A percentile compares a stretch with the other conserved stretches of the same genome.
Conservation (phyloP, 2,329 filamentous ascomycete genomes). For the Beauveria caledonica region DNA sequence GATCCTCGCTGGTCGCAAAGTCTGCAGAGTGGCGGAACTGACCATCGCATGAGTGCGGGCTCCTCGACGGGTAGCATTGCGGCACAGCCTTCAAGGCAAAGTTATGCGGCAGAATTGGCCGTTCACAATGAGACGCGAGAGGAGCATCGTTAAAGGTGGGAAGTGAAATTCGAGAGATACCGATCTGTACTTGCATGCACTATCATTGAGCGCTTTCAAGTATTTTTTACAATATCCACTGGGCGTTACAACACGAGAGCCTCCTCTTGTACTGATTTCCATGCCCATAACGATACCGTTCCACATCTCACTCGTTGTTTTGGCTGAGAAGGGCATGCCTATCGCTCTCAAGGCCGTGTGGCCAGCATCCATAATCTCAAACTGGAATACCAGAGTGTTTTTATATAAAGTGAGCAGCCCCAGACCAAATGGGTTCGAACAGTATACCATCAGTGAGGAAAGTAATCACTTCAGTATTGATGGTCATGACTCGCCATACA, state of each 20-base stretch:
- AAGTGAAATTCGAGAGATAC: background rate
- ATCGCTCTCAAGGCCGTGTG: too few species aligned
- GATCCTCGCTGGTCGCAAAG: conserved; percentile 12
- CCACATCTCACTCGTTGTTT: background rate
- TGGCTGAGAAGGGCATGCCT: background rate
- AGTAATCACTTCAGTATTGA: background rate
- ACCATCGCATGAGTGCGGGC: background rate
- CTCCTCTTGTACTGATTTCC: too few species aligned
- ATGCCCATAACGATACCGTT: background rate
- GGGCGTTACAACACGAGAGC: too few species aligned
- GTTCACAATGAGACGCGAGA: conserved; percentile 40
- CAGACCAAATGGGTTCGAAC: background rate
- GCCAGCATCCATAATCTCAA: background rate
- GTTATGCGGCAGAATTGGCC: conserved; percentile 34
- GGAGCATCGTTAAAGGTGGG: conserved; percentile 25
- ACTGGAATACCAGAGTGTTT: background rate
- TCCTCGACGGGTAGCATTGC: conserved; percentile 20
- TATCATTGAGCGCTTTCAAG: too few species aligned
- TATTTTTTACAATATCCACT: too few species aligned
- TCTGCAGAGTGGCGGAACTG: conserved; percentile 8
- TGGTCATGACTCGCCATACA: background rate
- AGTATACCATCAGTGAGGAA: background rate
- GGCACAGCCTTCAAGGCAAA: conserved; percentile 30
- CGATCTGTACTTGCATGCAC: background rate
- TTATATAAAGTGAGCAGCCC: background rate